Conservation (phyloP, 352 stramenopile genomes). For the Globisporangium heterothallicum region DNA sequence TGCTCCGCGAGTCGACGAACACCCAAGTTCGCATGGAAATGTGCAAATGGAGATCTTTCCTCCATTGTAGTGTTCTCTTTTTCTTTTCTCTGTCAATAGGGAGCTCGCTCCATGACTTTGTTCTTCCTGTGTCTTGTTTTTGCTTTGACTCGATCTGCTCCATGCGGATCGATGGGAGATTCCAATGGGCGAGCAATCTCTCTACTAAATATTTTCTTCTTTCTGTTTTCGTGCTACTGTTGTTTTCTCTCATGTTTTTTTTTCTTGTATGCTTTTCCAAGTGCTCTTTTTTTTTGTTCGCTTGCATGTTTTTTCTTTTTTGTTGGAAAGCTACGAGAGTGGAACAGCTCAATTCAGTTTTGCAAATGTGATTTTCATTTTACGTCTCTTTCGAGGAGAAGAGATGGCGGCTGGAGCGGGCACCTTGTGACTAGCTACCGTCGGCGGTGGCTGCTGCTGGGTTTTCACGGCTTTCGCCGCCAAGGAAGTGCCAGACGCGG, state of each 20-base stretch:
- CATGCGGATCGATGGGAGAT: too few species aligned
- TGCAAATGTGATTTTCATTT: slow-evolving; percentile 91
- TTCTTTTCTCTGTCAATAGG: not conserved
- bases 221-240: not conserved
- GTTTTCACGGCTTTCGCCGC: slow-evolving; percentile 12
- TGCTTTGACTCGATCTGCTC: slow-evolving; percentile 5
- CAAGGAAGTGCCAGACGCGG: too few species aligned
- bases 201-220: slow-evolving; percentile 26
- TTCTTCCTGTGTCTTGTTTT: not conserved
- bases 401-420: slow-evolving; percentile 33
- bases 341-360: slow-evolving; percentile 72
- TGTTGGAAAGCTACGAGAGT: slow-evolving; percentile 15
- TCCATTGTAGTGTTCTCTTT: not conserved
- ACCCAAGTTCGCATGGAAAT: not conserved
- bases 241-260: not conserved
- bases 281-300: slow-evolving; percentile 6
- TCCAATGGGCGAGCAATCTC: too few species aligned
- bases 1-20: not conserved
- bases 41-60: not conserved
- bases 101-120: not conserved
- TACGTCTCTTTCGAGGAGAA: slow-evolving; percentile 84
- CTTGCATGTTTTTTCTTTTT: slow-evolving; percentile 10
- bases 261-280: slow-evolving; percentile 11
- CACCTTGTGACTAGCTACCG: slow-evolving; percentile 5
- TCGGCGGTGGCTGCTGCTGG: slow-evolving; percentile 7